phyloP scores from a whole-genome alignment of 768 basidiomycete genomes.

The Boletales sp. region DNA sequence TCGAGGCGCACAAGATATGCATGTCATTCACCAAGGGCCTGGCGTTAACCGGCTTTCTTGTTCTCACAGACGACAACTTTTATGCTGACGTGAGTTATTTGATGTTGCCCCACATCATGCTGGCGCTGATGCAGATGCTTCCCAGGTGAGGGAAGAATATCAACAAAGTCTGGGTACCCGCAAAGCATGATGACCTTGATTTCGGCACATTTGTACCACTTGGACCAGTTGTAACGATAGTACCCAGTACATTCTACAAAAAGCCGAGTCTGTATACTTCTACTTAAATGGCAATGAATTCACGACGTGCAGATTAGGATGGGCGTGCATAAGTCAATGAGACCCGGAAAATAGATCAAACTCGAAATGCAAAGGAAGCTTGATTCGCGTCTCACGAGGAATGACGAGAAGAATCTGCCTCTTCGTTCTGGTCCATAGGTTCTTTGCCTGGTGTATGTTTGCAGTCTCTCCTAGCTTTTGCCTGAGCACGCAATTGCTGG shows the following conservation, averaged over 20 bases:
- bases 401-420: conserved; percentile 9
- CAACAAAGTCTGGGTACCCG: conserved; percentile 9
- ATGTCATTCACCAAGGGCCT: conserved; percentile 58
- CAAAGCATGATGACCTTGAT: conserved; percentile 1
- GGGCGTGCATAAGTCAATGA: conserved; percentile 12
- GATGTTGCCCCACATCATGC: background rate
- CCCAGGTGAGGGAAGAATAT: conserved; percentile 25
- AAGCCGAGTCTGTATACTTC: conserved; percentile 4
- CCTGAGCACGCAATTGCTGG: conserved; percentile 30
- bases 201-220: background rate
- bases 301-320: conserved; percentile 20
- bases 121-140: background rate
- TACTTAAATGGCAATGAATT: conserved; percentile 13
- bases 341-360: conserved; percentile 14
- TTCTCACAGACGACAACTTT: conserved; percentile 57
- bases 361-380: conserved; percentile 11
- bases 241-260: conserved; percentile 9
- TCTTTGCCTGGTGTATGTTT: conserved; percentile 38
- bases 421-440: conserved; percentile 25
- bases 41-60: conserved; percentile 57
- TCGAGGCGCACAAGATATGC: conserved; percentile 59
- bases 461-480: conserved; percentile 29
- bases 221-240: conserved; percentile 14
- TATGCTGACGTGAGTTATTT: conserved; percentile 42
- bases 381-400: conserved; percentile 11